Conservation (phyloP, 495 filamentous ascomycete species). For the Aspergillus sclerotioniger region DNA sequence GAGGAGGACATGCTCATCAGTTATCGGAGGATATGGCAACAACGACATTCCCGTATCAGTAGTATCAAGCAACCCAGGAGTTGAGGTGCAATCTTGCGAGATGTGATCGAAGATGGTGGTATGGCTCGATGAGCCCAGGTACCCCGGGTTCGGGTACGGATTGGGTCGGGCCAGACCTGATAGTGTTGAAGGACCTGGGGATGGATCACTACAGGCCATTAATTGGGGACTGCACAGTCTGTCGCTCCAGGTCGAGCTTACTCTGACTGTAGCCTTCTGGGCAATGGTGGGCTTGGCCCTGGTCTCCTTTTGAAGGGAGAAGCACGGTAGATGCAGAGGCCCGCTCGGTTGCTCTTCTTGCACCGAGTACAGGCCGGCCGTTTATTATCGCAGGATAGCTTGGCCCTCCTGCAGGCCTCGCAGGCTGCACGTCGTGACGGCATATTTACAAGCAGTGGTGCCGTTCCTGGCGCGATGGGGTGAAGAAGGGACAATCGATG, state of each 20-base stretch:
- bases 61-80: background rate
- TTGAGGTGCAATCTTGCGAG: constrained; percentile 15
- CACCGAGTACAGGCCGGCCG: constrained; percentile 42
- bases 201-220: constrained; percentile 18
- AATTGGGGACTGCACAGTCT: constrained; percentile 11
- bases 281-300: constrained; percentile 6
- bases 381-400: constrained; percentile 42
- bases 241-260: background rate
- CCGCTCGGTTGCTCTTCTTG: constrained; percentile 18
- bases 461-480: too few relatives aligned
- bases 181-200: constrained; percentile 24
- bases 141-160: constrained; percentile 44
- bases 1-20: too few relatives aligned
- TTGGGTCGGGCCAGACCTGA: constrained; percentile 26
- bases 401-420: constrained; percentile 41
- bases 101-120: constrained; percentile 43
- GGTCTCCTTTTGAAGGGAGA: constrained; percentile 39
- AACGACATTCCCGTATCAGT: background rate
- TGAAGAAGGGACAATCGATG: too few relatives aligned
- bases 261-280: too few relatives aligned
- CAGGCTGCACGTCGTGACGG: constrained; percentile 32
- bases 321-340: constrained; percentile 38
- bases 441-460: too few relatives aligned
- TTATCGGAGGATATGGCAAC: too few relatives aligned
- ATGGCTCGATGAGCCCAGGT: constrained; percentile 44